Base-by-base conservation (phyloP, 2,329 filamentous ascomycete species). In the Grosmannia serpens region DNA sequence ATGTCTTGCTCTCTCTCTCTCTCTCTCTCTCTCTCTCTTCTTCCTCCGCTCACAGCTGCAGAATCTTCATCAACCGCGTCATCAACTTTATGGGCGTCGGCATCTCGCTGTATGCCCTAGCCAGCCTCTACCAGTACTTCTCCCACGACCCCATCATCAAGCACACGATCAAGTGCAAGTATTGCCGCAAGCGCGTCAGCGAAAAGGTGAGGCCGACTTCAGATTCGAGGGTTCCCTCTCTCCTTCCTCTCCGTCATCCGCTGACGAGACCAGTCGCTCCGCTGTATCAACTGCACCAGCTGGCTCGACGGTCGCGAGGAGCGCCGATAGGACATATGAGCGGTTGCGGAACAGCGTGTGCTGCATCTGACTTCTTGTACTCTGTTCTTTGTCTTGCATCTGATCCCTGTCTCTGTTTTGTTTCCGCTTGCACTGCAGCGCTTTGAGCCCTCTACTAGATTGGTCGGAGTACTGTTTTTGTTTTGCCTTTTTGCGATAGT, bases 111-210 rank as follows among this genome's bases (percentile, higher is more conserved):
- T 90, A 88, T 67, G 71, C 75, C 0, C 75, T 89, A 31, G 86
- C 85, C 1, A 76, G 77, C 55, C 50, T 81, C 46, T 89, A 88
- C 67, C 82, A 84, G 64, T 76, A 75, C 61, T 67, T 83, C 13
- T 82, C 80, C 15, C 75, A 78, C 13, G 85, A 89, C 56, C 80
- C 82, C 17, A 85, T 89, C 62, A 86, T 89, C 68, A 89, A 88
- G 73, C 82, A 80, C 63, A 82, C 80, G 29, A 76, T 84, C 56
- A 86, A 83, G 70, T 90, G 86, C 72, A 79, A 74, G 66, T 89
- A 86, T 65, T 88, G 85, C 67, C 75, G 78, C 60, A 83, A 84
- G 69, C 73, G 72, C 27, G 82, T 87, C 59, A 85, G 79, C 64
- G 78, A 81, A 56, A 84, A 84, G 77, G 85, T 84, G 59, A 65